These are phyloP conservation scores for Plasmodium falciparum DNA, from an alignment of 169 alveolate genomes.

Conservation along the genomic window DNA sequence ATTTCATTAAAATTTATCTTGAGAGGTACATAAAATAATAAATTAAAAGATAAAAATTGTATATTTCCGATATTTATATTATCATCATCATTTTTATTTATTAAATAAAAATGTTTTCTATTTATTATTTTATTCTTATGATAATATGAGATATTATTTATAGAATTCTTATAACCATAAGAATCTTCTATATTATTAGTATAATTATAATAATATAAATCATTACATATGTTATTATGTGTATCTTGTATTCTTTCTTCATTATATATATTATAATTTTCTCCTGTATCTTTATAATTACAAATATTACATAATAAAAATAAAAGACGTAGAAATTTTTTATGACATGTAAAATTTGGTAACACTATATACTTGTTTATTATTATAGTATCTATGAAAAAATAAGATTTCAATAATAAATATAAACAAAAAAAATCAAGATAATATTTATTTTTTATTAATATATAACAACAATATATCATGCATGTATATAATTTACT, in stretches of 20 bases:
- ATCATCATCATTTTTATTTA: conserved; percentile 13
- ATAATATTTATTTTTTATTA: conserved; percentile 54
- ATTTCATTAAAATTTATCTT: conserved; percentile 45
- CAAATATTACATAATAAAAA: conserved; percentile 16
- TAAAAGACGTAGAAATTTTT: conserved; percentile 19
- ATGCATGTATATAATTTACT: conserved; percentile 36
- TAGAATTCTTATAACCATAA: background rate
- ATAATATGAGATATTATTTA: no score
- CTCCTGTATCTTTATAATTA: background rate
- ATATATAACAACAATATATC: conserved; percentile 12
- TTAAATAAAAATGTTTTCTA: conserved; percentile 5
- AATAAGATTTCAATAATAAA: conserved; percentile 35
- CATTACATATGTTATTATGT: background rate
- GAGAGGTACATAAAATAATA: conserved; percentile 16
- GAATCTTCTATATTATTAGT: background rate
- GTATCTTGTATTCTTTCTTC: no score
- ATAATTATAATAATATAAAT: background rate
- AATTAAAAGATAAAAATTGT: conserved; percentile 21
- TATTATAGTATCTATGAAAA: conserved; percentile 13
- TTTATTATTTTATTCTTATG: background rate
- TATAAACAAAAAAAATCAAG: conserved; percentile 51
- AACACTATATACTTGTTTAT: conserved; percentile 10
- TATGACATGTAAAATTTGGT: conserved; percentile 22
- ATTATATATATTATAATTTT: no score
- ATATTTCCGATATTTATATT: conserved; percentile 22